Percentiles rank a stretch among this genome's conserved stretches.
Evolutionary conservation across 306 rosid genomes (phyloP).

Genomic region (Erythrophleum fordii): DNA sequence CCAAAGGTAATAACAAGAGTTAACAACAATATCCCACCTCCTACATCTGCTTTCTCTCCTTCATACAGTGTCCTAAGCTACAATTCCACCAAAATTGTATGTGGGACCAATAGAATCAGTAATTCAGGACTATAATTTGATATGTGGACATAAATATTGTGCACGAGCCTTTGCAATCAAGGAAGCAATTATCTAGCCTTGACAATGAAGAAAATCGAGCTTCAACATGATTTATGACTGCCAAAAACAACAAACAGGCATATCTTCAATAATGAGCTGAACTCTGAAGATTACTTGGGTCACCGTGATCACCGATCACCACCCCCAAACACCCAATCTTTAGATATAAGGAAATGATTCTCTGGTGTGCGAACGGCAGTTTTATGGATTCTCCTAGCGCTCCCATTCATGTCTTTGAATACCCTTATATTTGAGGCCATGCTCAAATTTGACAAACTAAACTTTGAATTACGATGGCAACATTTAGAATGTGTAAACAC

Average conservation of each 20-base stretch:
- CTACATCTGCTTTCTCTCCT: conserved; percentile 26
- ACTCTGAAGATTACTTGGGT: conserved; percentile 50
- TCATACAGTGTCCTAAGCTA: conserved; percentile 26
- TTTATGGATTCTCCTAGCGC: conserved; percentile 75
- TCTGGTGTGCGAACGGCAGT: conserved; percentile 69
- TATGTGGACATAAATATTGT: neutral
- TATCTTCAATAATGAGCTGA: conserved; percentile 12
- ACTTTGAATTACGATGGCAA: no score
- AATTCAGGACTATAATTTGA: neutral
- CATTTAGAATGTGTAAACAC: conserved; percentile 11
- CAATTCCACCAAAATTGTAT: conserved; percentile 20
- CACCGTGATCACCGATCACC: conserved; percentile 97
- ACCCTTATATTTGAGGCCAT: conserved; percentile 47
- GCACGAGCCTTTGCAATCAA: conserved; percentile 24
- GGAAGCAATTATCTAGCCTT: neutral
- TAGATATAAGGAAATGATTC: conserved; percentile 68
- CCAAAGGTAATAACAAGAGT: neutral
- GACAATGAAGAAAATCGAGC: neutral
- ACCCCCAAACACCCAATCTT: conserved; percentile 67
- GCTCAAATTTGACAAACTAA: conserved; percentile 31
- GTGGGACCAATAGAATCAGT: conserved; percentile 25
- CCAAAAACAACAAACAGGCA: conserved; percentile 28
- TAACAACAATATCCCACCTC: conserved; percentile 24
- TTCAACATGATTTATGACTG: neutral
- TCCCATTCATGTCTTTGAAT: conserved; percentile 62